Evolutionary conservation across 495 filamentous ascomycete genomes (phyloP).

Genomic region (Daldinia caldariorum): DNA sequence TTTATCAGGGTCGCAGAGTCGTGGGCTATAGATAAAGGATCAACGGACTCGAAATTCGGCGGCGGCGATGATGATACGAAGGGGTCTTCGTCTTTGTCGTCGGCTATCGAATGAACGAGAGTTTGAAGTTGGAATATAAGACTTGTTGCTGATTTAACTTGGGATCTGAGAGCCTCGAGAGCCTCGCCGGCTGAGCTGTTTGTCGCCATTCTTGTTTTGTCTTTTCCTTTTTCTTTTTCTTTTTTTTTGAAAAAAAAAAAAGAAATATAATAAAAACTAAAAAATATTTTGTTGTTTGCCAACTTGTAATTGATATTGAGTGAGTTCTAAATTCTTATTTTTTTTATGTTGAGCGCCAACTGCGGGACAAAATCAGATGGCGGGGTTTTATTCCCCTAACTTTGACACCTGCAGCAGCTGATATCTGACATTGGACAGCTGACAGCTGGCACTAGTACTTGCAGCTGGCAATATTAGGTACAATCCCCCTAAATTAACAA

Average conservation of each 20-base stretch:
- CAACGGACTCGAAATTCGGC: constrained; percentile 37
- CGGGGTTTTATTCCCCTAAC: background rate
- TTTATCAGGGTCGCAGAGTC: constrained; percentile 70
- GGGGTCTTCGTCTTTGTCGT: constrained; percentile 22
- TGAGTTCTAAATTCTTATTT: background rate
- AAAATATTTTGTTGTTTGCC: background rate
- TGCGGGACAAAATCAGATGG: background rate
- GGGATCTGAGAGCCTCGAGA: constrained; percentile 51
- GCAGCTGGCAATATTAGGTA: background rate
- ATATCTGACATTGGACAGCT: too few relatives aligned
- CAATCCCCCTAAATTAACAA: too few relatives aligned
- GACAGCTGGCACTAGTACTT: background rate
- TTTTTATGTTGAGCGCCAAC: background rate
- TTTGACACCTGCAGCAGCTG: background rate
- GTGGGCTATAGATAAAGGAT: constrained; percentile 67
- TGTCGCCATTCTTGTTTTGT: constrained; percentile 12
- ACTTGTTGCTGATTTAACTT: constrained; percentile 43
- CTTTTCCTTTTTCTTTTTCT: too few relatives aligned
- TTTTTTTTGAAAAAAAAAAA: too few relatives aligned
- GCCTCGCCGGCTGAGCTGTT: constrained; percentile 29
- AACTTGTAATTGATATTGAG: background rate
- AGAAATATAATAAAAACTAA: too few relatives aligned
- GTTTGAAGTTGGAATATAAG: constrained; percentile 54
- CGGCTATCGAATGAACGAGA: constrained; percentile 45
- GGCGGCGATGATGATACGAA: constrained; percentile 1